Percentiles rank a stretch among this genome's conserved stretches.
Evolutionary conservation across 345 rosid species (phyloP).

Genomic region (Triadica sebifera): DNA sequence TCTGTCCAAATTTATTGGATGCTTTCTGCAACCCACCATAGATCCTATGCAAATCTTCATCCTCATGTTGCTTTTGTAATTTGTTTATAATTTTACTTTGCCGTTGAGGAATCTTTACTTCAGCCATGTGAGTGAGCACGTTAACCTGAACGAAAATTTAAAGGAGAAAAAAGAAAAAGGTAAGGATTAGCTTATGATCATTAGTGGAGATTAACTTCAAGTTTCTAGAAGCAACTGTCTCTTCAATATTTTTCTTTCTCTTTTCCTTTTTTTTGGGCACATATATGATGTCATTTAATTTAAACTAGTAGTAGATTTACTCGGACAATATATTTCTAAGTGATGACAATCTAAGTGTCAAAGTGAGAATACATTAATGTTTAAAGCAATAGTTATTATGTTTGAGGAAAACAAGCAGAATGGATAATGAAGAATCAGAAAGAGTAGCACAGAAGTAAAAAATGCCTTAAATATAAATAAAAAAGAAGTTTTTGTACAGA

Average conservation of each 20-base stretch:
- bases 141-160: conserved; percentile 39
- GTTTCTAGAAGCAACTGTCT: not conserved
- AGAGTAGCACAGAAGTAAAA: not conserved
- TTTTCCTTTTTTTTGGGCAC: no score
- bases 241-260: not conserved
- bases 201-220: not conserved
- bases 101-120: conserved; percentile 37
- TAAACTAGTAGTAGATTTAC: not conserved
- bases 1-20: conserved; percentile 15
- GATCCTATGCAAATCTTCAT: conserved; percentile 25
- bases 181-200: not conserved
- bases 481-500: not conserved
- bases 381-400: not conserved
- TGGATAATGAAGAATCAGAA: not conserved
- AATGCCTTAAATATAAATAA: not conserved
- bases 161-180: not conserved
- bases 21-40: conserved; percentile 19
- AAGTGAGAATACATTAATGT: not conserved
- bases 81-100: conserved; percentile 33
- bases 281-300: no score
- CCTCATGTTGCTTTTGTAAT: conserved; percentile 32
- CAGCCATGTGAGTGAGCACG: conserved; percentile 45
- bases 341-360: not conserved
- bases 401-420: conserved; percentile 2
- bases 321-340: not conserved